Percentiles rank a stretch among this genome's conserved stretches.
Evolutionary conservation across 176 grass and related monocot genomes (phyloP).

Genomic region (Hyparrhenia diplandra): DNA sequence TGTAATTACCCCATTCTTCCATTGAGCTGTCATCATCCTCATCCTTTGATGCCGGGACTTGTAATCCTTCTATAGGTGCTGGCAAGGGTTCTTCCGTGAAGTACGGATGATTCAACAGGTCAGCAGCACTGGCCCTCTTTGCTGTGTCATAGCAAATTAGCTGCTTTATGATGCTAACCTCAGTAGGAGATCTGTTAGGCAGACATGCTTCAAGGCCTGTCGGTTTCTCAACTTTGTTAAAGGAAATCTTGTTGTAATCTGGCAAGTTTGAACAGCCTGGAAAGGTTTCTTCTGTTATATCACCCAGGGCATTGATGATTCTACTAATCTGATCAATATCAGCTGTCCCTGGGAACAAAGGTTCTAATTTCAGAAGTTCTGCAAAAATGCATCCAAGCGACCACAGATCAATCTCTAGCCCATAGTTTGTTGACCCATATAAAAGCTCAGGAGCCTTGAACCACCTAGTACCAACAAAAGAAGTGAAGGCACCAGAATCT

Average conservation of each 20-base stretch:
- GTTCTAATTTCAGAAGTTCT: slow-evolving; percentile 62
- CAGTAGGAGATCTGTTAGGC: slow-evolving; percentile 53
- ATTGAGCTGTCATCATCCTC: slow-evolving; percentile 46
- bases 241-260: slow-evolving; percentile 88
- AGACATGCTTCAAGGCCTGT: slow-evolving; percentile 60
- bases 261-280: slow-evolving; percentile 72
- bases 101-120: slow-evolving; percentile 58
- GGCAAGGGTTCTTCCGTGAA: slow-evolving; percentile 74
- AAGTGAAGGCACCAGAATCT: slow-evolving; percentile 59
- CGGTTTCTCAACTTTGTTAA: slow-evolving; percentile 63
- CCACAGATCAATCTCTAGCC: slow-evolving; percentile 88
- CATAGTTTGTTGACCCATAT: slow-evolving; percentile 82
- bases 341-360: slow-evolving; percentile 70
- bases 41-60: slow-evolving; percentile 41
- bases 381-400: slow-evolving; percentile 88
- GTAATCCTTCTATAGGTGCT: slow-evolving; percentile 47
- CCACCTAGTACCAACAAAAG: slow-evolving; percentile 91
- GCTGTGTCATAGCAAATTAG: slow-evolving; percentile 62
- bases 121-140: slow-evolving; percentile 47
- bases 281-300: slow-evolving; percentile 71
- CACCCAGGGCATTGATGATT: slow-evolving; percentile 72
- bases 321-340: slow-evolving; percentile 94
- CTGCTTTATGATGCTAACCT: slow-evolving; percentile 58
- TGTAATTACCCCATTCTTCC: slow-evolving; percentile 61
- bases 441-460: slow-evolving; percentile 86